Evolutionary conservation across 306 rosid species (phyloP), one percentile per base, ranked within the genome.

Genomic region (Canavalia gladiata): DNA sequence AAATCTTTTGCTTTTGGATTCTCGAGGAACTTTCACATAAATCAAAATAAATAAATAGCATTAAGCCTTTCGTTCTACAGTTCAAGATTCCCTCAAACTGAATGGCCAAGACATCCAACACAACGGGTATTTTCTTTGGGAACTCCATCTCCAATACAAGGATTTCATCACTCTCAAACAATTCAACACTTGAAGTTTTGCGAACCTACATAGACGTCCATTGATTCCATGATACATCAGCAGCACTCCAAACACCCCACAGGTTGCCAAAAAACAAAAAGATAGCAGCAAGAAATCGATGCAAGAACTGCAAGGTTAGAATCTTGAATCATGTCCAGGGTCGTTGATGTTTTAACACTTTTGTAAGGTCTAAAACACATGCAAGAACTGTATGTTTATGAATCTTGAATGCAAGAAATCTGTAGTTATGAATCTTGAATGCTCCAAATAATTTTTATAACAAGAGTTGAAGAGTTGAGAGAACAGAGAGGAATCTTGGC

Each of bases 41-140:
- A 65, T 12, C 11, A 54, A 71, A 25, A 9, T 41, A 71, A 57
- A 34, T n/a, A 37, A 37, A 35, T n/a, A n/a, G 68, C 18, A 46
- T 18, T 75, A 95, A 93, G 1, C 99, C 99, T 88, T 93, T 95
- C 97, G 91, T 93, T 66, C 79, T 86, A 84, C 93, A 97, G 66
- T 89, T 95, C 89, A 95, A 84, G 70, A 55, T 84, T 79, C 99
- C 99, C 63, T 93, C 86, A 84, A 93, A 95, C 46, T 34, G 75
- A 84, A 95, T 90, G 34, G 74, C 49, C 83, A 95, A 83, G 28
- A 90, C 83, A 74, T 97, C 99, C 7, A 75, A 60, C 54, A 96
- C 99, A 63, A 72, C 18, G 3, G 90, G 96, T 33, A 95, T 69
- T 0, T 67, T 37, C 77, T 91, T 90, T 0, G 90, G 57, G 46